Base-by-base conservation (phyloP, 768 basidiomycete species). In the Russula brevipes region DNA sequence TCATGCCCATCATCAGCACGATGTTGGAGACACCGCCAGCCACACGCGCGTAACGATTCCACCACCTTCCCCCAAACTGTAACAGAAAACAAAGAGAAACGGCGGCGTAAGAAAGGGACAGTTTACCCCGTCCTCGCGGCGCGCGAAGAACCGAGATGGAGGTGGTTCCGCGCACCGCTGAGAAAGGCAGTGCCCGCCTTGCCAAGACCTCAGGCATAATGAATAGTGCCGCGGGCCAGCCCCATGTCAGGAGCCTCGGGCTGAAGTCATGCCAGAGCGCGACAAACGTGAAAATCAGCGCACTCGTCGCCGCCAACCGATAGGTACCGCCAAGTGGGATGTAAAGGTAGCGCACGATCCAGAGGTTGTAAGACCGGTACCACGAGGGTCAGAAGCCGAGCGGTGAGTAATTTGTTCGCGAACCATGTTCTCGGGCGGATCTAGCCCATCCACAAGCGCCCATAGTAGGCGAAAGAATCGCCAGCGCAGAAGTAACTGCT, bases 381-480 rank as follows among this genome's bases (percentile, higher is more conserved):
- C 96, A 98, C 67, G 87, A 88, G 66, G 94, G 76, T 97, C 97
- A 98, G 74, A 99, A 98, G 0, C 94, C 94, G 10, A 87, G 73
- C 0, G 86, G 83, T 0, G 95, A 97, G 72, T 98, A 98, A 73
- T 98, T n/a, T 98, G 74, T 98, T 99, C 24, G 86, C 90, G 86
- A 98, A 99, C 82, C 97, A 98, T 97, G 74, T 99, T 99, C 74
- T 99, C 97, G 0, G 96, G 97, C 0, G 94, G 89, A 69, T 97
- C 92, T 39, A 98, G 82, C 0, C 91, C 91, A 69, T 94, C 91
- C 6, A 84, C 73, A 30, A 98, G 77, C 2, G 95, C 88, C 94
- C 95, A 98, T 19, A n/a, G n/a, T n/a, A 97, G 76, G 2, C 95
- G 89, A 79, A 98, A 98, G 78, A 97, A 97, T 11, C 96, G 83